Percentiles rank a stretch among this genome's conserved stretches.
phyloP scores from a whole-genome alignment of 768 basidiomycete genomes.

The Sporobolomyces phaffii region DNA sequence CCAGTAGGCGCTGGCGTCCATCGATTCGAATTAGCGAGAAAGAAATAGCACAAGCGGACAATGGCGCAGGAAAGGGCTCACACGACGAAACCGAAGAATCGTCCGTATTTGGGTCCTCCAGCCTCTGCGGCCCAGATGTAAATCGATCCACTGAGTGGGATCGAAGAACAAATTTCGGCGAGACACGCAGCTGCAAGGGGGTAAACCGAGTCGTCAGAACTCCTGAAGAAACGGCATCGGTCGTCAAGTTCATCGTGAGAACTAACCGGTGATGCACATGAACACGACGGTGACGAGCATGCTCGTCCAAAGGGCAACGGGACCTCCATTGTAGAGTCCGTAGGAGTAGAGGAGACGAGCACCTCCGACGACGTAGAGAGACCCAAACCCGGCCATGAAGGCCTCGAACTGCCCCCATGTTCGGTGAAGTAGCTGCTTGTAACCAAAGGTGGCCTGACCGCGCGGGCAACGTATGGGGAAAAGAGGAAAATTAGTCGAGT shows the following conservation, averaged over 20 bases:
- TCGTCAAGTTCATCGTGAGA: too few species aligned
- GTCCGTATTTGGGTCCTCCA: slow-evolving; percentile 75
- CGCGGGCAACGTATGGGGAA: too few species aligned
- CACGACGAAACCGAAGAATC: slow-evolving; percentile 81
- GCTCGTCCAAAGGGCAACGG: slow-evolving; percentile 76
- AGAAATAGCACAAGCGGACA: background rate
- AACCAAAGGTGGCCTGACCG: slow-evolving; percentile 39
- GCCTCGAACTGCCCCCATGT: slow-evolving; percentile 76
- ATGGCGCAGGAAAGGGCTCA: background rate
- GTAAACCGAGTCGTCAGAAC: too few species aligned
- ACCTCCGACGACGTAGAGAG: slow-evolving; percentile 78
- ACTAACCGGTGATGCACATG: slow-evolving; percentile 64
- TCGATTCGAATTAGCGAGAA: background rate
- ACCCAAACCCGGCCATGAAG: slow-evolving; percentile 79
- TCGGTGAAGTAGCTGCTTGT: slow-evolving; percentile 72
- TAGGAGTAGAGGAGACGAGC: slow-evolving; percentile 69
- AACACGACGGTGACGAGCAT: slow-evolving; percentile 74
- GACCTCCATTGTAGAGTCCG: slow-evolving; percentile 76
- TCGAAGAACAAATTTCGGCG: slow-evolving; percentile 83
- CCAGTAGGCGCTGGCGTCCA: slow-evolving; percentile 66
- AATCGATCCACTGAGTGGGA: slow-evolving; percentile 64
- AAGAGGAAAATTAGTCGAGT: background rate
- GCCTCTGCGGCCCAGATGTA: slow-evolving; percentile 93
- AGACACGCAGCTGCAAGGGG: slow-evolving; percentile 58
- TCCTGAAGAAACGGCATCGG: too few species aligned